These are phyloP conservation scores for Trichoderma atrobrunneum DNA, from an alignment of 2,329 filamentous ascomycete species.

Conservation along the genomic window DNA sequence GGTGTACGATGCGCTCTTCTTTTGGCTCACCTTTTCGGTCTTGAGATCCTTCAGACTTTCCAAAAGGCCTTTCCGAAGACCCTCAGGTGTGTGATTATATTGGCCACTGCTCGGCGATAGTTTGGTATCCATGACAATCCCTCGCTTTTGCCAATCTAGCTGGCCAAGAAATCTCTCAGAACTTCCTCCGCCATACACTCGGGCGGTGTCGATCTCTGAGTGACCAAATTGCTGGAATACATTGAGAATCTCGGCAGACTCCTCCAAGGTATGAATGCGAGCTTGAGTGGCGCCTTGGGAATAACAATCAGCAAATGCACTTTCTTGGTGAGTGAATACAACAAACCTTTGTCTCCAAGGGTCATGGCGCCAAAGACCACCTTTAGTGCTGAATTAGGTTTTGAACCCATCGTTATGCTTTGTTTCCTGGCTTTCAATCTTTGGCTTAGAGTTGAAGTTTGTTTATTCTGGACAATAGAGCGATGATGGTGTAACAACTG, in stretches of 20 bases:
- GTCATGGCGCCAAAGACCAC: constrained; percentile 20
- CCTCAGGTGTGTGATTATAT: background rate
- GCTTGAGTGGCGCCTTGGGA: constrained; percentile 10
- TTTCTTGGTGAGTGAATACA: background rate
- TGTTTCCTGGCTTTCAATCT: background rate
- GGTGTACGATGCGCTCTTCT: background rate
- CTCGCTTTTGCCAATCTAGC: constrained; percentile 13
- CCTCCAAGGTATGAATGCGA: constrained; percentile 11
- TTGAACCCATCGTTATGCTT: background rate
- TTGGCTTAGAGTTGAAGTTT: background rate
- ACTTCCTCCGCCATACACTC: constrained; percentile 14
- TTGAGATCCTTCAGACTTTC: constrained; percentile 14
- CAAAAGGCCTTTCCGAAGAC: background rate
- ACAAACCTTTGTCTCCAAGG: constrained; percentile 13
- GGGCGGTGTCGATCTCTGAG: constrained; percentile 17
- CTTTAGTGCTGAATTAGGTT: constrained; percentile 14
- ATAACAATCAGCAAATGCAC: background rate
- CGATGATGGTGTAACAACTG: too few species aligned
- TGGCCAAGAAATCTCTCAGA: constrained; percentile 16
- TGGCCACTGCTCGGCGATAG: background rate
- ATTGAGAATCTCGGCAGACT: constrained; percentile 9
- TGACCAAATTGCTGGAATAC: constrained; percentile 17
- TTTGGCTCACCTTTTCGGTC: constrained; percentile 17
- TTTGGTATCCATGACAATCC: constrained; percentile 15
- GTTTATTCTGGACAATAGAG: background rate